phyloP scores from a whole-genome alignment of 2,329 filamentous ascomycete species.

The Fonsecaea nubica region DNA sequence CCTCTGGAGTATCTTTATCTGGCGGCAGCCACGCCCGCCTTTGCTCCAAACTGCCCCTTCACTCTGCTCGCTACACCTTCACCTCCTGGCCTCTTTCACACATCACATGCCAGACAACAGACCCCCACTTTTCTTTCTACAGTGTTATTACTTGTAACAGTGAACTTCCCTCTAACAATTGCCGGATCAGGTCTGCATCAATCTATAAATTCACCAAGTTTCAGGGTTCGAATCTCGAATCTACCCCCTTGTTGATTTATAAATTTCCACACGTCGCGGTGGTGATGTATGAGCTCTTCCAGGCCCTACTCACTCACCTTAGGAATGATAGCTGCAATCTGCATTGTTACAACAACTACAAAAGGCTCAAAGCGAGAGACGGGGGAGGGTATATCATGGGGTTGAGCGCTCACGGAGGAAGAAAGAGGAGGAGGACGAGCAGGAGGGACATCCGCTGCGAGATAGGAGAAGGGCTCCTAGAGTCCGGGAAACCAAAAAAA shows the following conservation, averaged over 20 bases:
- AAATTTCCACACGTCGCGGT: not conserved
- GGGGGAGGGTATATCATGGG: not conserved
- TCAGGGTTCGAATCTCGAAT: too few relatives aligned
- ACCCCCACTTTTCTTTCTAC: not conserved
- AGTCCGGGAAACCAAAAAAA: not conserved
- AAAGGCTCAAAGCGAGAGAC: constrained; percentile 2
- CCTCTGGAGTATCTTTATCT: too few relatives aligned
- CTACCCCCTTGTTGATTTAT: not conserved
- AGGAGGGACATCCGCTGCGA: constrained; percentile 3
- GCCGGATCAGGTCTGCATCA: not conserved
- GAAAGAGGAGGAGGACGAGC: constrained; percentile 12
- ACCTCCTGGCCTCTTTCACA: not conserved
- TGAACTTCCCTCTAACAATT: not conserved
- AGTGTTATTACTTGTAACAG: not conserved
- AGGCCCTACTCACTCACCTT: too few relatives aligned
- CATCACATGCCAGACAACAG: not conserved
- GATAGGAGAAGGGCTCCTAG: not conserved
- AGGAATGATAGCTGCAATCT: not conserved
- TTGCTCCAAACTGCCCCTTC: not conserved
- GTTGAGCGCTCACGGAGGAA: constrained; percentile 13
- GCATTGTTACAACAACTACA: not conserved
- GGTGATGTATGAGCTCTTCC: not conserved
- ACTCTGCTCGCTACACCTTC: not conserved
- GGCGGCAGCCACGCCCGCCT: not conserved
- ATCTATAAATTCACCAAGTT: not conserved